These are phyloP conservation scores for Diplodia scrobiculata DNA, from an alignment of 2,329 filamentous ascomycete genomes.

Conservation along the genomic window DNA sequence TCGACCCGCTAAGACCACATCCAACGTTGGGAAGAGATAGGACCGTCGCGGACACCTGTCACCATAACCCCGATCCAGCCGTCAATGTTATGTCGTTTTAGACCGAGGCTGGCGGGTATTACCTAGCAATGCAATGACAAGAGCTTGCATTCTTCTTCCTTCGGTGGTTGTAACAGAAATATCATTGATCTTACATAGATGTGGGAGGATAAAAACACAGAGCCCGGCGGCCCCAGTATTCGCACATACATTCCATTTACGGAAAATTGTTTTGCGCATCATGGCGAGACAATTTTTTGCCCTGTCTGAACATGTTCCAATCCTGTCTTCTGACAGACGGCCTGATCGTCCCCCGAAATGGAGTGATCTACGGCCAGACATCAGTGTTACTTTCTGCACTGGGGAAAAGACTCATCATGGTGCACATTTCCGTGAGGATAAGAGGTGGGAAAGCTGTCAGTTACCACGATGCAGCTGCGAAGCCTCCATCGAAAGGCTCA, in stretches of 20 bases:
- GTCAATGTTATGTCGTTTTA: no score
- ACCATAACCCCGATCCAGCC: not conserved
- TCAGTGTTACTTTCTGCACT: not conserved
- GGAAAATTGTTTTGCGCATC: not conserved
- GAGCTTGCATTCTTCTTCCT: no score
- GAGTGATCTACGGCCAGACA: not conserved
- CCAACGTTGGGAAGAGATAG: not conserved
- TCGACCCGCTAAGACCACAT: not conserved
- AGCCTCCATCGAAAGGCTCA: not conserved
- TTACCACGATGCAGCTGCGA: not conserved
- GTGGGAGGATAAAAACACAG: no score
- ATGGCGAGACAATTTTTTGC: not conserved
- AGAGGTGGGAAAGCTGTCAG: not conserved
- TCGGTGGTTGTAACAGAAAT: no score
- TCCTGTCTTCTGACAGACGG: not conserved
- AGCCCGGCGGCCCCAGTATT: no score
- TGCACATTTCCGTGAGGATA: not conserved
- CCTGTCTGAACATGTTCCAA: not conserved
- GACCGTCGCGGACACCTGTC: not conserved
- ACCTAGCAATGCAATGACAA: no score
- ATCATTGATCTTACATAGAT: no score
- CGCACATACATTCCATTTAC: not conserved
- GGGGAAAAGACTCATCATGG: not conserved
- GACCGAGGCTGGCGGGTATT: fast-evolving
- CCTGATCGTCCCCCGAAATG: not conserved